Evolutionary conservation across 1,284 basidiomycete genomes (phyloP).

Genomic region (Puccinia coronata): DNA sequence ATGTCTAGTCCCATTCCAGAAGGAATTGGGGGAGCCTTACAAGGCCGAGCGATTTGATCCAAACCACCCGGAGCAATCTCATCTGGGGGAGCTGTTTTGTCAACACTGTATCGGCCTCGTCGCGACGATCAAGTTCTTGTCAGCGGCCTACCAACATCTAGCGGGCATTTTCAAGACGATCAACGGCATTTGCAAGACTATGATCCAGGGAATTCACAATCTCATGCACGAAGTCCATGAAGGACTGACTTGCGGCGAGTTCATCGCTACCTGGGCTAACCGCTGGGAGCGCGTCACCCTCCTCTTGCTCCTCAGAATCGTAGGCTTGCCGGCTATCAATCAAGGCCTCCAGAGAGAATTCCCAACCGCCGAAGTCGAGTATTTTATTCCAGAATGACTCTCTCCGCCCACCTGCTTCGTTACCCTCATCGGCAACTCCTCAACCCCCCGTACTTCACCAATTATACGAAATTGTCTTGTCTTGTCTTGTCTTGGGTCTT

Average conservation of each 20-base stretch:
- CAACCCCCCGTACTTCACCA: neutral
- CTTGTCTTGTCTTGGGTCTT: neutral
- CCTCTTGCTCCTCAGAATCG: slow-evolving; percentile 33
- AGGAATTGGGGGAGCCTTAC: slow-evolving; percentile 32
- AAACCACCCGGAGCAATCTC: slow-evolving; percentile 13
- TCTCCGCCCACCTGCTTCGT: no score
- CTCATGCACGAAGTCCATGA: slow-evolving; percentile 36
- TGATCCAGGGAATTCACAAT: slow-evolving; percentile 38
- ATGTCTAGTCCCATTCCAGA: slow-evolving; percentile 5
- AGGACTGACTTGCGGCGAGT: slow-evolving; percentile 32
- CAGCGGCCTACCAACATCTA: slow-evolving; percentile 5
- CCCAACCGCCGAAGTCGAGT: slow-evolving; percentile 41
- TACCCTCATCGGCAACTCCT: no score
- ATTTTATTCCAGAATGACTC: slow-evolving; percentile 3
- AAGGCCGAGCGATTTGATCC: slow-evolving; percentile 35
- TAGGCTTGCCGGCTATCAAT: slow-evolving; percentile 43
- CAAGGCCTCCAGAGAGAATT: slow-evolving; percentile 35
- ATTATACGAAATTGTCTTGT: no score
- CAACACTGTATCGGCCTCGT: slow-evolving; percentile 23
- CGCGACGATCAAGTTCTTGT: slow-evolving; percentile 20
- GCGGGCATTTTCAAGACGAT: slow-evolving; percentile 21
- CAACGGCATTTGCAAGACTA: slow-evolving; percentile 30
- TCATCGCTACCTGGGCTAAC: slow-evolving; percentile 39
- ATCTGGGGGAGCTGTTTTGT: slow-evolving; percentile 14
- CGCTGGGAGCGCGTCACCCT: slow-evolving; percentile 43